phyloP scores from a whole-genome alignment of 2,329 filamentous ascomycete species.

The Lecanicillium sp. region DNA sequence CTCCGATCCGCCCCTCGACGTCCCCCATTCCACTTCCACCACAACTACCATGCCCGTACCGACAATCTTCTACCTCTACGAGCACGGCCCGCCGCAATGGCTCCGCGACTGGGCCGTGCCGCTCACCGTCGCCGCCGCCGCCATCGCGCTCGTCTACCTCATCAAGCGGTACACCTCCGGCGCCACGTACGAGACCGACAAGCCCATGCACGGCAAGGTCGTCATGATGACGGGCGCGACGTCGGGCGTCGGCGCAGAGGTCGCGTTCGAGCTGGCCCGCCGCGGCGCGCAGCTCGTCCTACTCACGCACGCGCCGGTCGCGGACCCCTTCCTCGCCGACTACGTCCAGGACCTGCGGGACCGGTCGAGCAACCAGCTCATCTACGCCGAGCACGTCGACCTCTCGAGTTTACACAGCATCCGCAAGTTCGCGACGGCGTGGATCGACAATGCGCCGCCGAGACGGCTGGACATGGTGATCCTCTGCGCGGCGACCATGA shows the following conservation, averaged over 20 bases:
- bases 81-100: conserved; percentile 45
- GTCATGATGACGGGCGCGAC: conserved; percentile 93
- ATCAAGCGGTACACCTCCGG: conserved; percentile 75
- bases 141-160: conserved; percentile 34
- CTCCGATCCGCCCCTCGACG: too few relatives aligned
- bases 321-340: conserved; percentile 84
- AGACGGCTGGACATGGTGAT: conserved; percentile 86
- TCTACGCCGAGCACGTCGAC: conserved; percentile 94
- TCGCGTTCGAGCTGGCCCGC: conserved; percentile 66
- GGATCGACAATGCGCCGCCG: conserved; percentile 93
- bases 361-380: conserved; percentile 72
- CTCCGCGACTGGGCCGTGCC: conserved; percentile 39
- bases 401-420: conserved; percentile 84
- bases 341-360: conserved; percentile 83
- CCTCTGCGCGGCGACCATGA: conserved; percentile 74
- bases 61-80: conserved; percentile 40
- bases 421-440: conserved; percentile 89
- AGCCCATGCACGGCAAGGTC: conserved; percentile 88
- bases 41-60: conserved; percentile 44
- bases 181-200: conserved; percentile 65
- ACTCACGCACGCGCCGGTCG: conserved; percentile 73
- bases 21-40: too few relatives aligned
- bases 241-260: conserved; percentile 78
- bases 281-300: conserved; percentile 88
- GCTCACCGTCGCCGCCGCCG: conserved; percentile 33